A percentile compares a stretch with the other conserved stretches of the same genome.
These are phyloP conservation scores for Adansonia grandidieri DNA, from an alignment of 441 rosid genomes.

Conservation along the genomic window DNA sequence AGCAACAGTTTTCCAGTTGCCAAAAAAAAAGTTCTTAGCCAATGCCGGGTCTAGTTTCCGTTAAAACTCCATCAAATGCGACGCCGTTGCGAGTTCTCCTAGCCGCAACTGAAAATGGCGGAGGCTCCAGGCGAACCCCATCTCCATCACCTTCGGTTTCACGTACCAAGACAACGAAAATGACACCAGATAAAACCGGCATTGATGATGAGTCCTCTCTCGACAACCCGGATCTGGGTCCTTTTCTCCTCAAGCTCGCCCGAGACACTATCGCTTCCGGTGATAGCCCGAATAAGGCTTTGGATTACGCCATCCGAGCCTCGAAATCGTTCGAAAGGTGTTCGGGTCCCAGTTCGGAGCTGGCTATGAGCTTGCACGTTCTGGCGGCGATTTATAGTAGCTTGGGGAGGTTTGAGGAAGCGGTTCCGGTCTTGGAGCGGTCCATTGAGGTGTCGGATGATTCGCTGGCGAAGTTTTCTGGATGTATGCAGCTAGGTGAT, in stretches of 20 bases:
- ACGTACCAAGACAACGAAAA: constrained; percentile 22
- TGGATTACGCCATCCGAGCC: constrained; percentile 57
- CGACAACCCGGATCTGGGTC: constrained; percentile 52
- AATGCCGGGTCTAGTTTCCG: constrained; percentile 47
- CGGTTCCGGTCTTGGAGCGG: constrained; percentile 56
- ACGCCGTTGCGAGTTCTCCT: constrained; percentile 28
- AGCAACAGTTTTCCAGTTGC: background rate
- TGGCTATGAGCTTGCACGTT: constrained; percentile 58
- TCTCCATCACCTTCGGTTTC: constrained; percentile 35
- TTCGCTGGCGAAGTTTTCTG: constrained; percentile 58
- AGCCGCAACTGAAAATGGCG: constrained; percentile 31
- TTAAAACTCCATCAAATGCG: constrained; percentile 35
- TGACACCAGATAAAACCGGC: constrained; percentile 27
- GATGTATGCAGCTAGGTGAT: constrained; percentile 63
- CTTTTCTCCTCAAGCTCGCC: constrained; percentile 51
- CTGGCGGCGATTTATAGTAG: constrained; percentile 60
- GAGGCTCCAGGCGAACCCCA: constrained; percentile 29
- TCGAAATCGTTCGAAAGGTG: constrained; percentile 42
- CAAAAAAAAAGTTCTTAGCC: background rate
- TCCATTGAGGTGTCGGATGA: constrained; percentile 46
- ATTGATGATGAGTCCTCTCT: constrained; percentile 37
- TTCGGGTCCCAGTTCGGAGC: constrained; percentile 44
- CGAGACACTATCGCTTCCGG: constrained; percentile 48
- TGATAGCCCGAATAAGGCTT: constrained; percentile 46
- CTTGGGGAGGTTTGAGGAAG: constrained; percentile 56